Conservation (phyloP, 2,329 filamentous ascomycete species). For the Fusarium sarcochroum region DNA sequence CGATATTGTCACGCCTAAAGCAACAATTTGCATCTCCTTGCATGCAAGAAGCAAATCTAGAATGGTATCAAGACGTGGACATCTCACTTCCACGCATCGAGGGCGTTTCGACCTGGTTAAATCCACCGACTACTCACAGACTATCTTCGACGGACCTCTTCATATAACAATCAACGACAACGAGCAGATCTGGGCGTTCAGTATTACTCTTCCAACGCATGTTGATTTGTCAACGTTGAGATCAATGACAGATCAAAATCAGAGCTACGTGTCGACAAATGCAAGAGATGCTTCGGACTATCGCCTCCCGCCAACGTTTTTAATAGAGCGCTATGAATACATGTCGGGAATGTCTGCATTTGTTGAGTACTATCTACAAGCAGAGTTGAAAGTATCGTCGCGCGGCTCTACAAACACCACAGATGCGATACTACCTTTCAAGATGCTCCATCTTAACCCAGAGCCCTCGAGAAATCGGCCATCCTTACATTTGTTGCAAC, state of each 20-base stretch:
- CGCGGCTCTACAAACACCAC: not conserved
- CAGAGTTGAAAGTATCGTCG: not conserved
- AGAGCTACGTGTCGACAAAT: not conserved
- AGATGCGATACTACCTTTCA: not conserved
- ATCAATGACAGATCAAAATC: not conserved
- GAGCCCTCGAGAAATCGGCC: not conserved
- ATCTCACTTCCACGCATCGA: constrained; percentile 6
- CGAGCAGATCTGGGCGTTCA: not conserved
- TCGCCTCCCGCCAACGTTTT: not conserved
- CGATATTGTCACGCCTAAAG: not conserved
- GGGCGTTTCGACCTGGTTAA: constrained; percentile 1
- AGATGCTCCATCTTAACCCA: not conserved
- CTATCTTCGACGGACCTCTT: not conserved
- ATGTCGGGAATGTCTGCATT: constrained; percentile 13
- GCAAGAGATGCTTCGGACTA: not conserved
- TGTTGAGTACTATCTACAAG: not conserved
- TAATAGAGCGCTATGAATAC: constrained; percentile 1
- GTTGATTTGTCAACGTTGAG: not conserved
- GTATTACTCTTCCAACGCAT: accelerated
- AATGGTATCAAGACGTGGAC: not conserved
- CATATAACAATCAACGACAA: not conserved
- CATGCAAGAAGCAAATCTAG: constrained; percentile 1
- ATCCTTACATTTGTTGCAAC: not conserved
- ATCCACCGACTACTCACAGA: no score
- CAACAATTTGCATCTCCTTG: accelerated